phyloP scores from a whole-genome alignment of 2,329 filamentous ascomycete genomes.

The Botrytis paeoniae region DNA sequence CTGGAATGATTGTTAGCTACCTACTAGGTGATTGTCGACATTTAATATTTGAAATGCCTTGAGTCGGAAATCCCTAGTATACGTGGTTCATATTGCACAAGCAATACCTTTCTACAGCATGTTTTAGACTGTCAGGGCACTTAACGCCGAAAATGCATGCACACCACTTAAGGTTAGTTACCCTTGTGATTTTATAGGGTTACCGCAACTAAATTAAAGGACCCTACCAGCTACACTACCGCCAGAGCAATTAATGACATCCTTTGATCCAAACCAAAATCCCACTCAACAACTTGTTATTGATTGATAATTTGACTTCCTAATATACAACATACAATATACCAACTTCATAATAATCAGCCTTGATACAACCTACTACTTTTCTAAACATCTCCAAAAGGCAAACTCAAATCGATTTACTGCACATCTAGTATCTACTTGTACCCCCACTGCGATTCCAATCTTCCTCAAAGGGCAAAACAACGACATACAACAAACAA shows the following conservation, averaged over 20 bases:
- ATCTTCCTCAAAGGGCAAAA: neutral
- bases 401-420: neutral
- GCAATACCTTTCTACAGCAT: neutral
- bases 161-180: neutral
- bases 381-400: neutral
- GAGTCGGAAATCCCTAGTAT: neutral
- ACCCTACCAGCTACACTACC: neutral
- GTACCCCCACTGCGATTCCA: neutral
- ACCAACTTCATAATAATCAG: neutral
- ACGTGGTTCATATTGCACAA: neutral
- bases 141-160: neutral
- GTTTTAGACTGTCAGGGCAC: neutral
- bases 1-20: neutral
- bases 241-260: neutral
- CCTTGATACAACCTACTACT: neutral
- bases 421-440: neutral
- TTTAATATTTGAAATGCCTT: neutral
- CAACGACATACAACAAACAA: neutral
- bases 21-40: neutral
- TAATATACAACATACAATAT: neutral
- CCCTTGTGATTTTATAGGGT: conserved; percentile 6
- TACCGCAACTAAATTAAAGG: neutral
- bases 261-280: neutral
- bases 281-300: neutral
- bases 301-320: neutral